Evolutionary conservation across 1,284 basidiomycete species (phyloP), one percentile per base, ranked within the genome.

Genomic region (Austroboletus niveus): DNA sequence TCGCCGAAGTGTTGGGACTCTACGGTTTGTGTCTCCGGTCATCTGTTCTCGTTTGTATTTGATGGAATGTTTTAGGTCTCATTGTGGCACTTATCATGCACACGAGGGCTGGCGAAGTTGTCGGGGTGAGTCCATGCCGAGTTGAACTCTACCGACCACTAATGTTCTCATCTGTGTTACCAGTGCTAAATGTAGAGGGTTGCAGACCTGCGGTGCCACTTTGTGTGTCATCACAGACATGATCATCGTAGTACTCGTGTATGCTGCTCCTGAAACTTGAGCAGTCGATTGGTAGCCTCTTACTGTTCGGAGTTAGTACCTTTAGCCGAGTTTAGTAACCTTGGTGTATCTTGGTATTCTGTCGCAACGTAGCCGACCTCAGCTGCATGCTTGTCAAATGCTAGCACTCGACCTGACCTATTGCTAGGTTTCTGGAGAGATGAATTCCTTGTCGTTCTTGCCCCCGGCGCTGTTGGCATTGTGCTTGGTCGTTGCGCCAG

Each of bases 31-130:
- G 45, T 8, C 11, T 1, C 31, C 48, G 1, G 7, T 30, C 34
- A 46, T 17, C 38, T 32, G 27, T 30, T n/a, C 0, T 7, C 14
- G 15, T 11, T 34, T 14, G 47, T 17, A 2, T 0, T 35, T 42
- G 15, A 53, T 48, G 45, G 1, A 8, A 30, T 41, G 0, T 47
- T 27, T 12, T 49, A 82, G 82, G 84, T 54, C 81, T 94, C 54
- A 94, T 94, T 64, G 92, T 94, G 56, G 92, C 92, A 22, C 82
- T 94, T 36, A 92, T 94, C 72, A 87, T 94, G 84, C 92, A 94
- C 75, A 87, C 84, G 49, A 78, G 73, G 64, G 72, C 81, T 47
- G 57, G 65, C 42, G 61, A 68, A 48, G 15, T 66, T 24, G 38
- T 52, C n/a, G 66, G 62, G 39, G 67, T 69, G 39, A 55, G 60